A percentile compares a stretch with the other conserved stretches of the same genome.
phyloP scores from a whole-genome alignment of 306 rosid species.

The Glycyrrhiza uralensis region DNA sequence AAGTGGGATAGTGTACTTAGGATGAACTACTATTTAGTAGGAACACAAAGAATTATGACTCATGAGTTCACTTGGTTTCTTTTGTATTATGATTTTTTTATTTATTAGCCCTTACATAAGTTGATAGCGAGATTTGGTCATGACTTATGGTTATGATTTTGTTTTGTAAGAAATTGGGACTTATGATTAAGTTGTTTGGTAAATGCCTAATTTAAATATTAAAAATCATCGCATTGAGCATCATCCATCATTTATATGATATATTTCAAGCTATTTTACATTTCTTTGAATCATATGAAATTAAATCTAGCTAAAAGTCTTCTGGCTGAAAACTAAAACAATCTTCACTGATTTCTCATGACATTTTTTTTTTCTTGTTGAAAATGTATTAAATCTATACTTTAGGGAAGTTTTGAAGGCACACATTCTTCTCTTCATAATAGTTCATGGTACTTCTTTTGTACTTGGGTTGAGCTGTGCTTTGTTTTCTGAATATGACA shows the following conservation, averaged over 20 bases:
- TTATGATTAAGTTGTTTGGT: neutral
- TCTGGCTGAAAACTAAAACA: neutral
- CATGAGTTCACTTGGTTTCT: neutral
- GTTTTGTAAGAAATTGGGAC: neutral
- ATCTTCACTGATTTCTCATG: neutral
- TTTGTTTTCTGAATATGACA: neutral
- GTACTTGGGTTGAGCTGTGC: neutral
- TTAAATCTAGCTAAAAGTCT: neutral
- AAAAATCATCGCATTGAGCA: too few species aligned
- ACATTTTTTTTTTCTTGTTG: neutral
- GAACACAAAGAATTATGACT: neutral
- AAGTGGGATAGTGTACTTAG: neutral
- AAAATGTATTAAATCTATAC: neutral
- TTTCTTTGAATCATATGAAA: too few species aligned
- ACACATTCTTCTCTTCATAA: neutral
- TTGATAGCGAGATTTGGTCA: neutral
- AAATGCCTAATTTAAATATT: neutral
- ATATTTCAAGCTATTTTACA: too few species aligned
- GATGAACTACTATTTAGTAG: neutral
- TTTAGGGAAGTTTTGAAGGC: constrained; percentile 16
- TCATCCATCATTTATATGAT: too few species aligned
- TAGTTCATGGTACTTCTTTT: neutral
- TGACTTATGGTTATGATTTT: neutral
- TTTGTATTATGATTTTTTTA: neutral
- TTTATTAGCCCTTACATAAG: neutral